Base-by-base conservation (phyloP, 2,329 filamentous ascomycete genomes). In the Aureobasidium leucospermi region DNA sequence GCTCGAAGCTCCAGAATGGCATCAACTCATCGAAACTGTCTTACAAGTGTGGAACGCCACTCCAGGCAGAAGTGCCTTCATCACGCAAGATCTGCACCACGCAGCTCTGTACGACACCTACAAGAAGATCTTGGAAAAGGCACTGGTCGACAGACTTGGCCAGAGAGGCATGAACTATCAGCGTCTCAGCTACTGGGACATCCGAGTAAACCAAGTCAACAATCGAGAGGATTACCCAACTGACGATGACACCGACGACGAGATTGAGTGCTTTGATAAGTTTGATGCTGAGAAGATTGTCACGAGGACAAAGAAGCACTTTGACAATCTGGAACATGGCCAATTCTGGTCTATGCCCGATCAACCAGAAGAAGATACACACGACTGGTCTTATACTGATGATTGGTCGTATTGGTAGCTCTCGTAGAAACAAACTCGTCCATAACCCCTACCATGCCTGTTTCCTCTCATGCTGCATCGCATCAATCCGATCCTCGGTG, bases 161-260 rank as follows among this genome's bases (percentile, higher is more conserved):
- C 16, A n/a, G 6, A 56, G 52, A 46, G 52, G 41, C n/a, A 4
- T n/a, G 6, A 15, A 8, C 1, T 28, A 19, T 3, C 51, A 34
- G 32, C 23, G 51, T 4, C 38, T 43, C 28, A 36, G 28, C 9
- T 55, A 55, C 6, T 55, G 39, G 38, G 28, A 43, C 7, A 55
- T 55, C 2, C 51, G 51, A 16, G 19, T 23, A n/a, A 55, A 55
- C 11, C 29, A 23, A 15, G 36, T 28, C 1, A 43, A 32, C 7
- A 55, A 55, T 15, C 11, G 32, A 3, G 15, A 43, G 10, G 10
- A 23, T 3, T 34, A 23, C 6, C 11, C 34, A 10, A 43, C 36
- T 15, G 51, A 55, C 39, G 51, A 55, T 31, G 51, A 55, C 7
- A 43, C 51, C 6, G 51, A 55, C 7, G 51, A 55, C 13, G 51